Conservation (phyloP, 495 filamentous ascomycete species). For the Aspergillus nidulans region DNA sequence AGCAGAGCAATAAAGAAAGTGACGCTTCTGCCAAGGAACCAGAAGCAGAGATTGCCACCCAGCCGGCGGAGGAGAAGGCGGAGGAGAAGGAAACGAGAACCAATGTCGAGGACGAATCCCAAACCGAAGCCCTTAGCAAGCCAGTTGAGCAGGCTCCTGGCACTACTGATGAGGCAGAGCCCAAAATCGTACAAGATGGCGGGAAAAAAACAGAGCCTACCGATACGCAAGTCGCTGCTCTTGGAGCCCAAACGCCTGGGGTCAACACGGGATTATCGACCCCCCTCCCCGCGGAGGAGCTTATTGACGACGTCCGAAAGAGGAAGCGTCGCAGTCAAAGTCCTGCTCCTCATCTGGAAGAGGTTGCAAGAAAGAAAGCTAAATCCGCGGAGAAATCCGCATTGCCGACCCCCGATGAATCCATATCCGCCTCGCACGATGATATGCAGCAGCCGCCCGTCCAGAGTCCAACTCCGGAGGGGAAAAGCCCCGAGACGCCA, state of each 20-base stretch:
- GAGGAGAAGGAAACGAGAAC: slow-evolving; percentile 11
- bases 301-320: slow-evolving; percentile 59
- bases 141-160: slow-evolving; percentile 26
- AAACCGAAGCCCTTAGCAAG: slow-evolving; percentile 14
- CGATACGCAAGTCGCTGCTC: slow-evolving; percentile 12
- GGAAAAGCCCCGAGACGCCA: slow-evolving; percentile 1
- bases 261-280: slow-evolving; percentile 30
- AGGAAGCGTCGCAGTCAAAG: slow-evolving; percentile 70
- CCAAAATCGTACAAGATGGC: not conserved
- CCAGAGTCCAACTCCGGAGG: not conserved
- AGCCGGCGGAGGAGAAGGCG: slow-evolving; percentile 20
- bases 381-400: slow-evolving; percentile 32
- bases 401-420: slow-evolving; percentile 11
- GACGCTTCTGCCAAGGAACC: not conserved
- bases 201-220: slow-evolving; percentile 10
- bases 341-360: slow-evolving; percentile 53
- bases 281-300: slow-evolving; percentile 31
- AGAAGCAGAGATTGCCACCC: slow-evolving; percentile 12
- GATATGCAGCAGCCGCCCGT: not conserved
- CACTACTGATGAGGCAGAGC: slow-evolving; percentile 10
- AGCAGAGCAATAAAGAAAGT: not conserved
- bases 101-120: slow-evolving; percentile 6
- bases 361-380: slow-evolving; percentile 41
- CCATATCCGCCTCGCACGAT: slow-evolving; percentile 8
- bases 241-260: slow-evolving; percentile 21